Conservation (phyloP, 2,329 filamentous ascomycete genomes). For the Magnaporthiopsis incrustans region DNA sequence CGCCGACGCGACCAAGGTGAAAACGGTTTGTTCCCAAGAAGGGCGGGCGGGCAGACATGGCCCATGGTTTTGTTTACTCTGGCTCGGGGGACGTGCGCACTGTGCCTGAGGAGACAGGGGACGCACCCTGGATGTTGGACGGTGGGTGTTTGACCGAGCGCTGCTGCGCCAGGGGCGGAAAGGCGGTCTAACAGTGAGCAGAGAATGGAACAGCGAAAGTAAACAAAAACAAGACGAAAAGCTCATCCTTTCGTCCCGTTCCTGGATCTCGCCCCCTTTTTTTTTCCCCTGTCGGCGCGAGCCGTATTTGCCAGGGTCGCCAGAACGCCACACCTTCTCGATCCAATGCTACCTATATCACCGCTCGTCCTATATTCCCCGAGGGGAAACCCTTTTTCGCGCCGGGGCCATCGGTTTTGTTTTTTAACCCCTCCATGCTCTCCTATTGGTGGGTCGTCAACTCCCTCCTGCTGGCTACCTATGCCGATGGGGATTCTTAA, state of each 20-base stretch:
- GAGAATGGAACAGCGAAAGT: not conserved
- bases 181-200: not conserved
- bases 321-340: not conserved
- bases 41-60: too few species aligned
- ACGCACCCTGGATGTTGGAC: not conserved
- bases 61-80: not conserved
- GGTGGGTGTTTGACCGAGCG: too few species aligned
- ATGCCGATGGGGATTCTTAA: too few species aligned
- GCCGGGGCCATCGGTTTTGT: not conserved
- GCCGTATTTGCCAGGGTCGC: not conserved
- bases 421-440: too few species aligned
- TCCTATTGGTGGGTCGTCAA: not conserved
- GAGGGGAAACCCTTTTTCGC: not conserved
- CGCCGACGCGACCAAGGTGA: not conserved
- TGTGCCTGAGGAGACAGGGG: not conserved
- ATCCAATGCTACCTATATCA: not conserved
- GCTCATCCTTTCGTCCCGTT: not conserved
- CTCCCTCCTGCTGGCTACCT: not conserved
- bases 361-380: not conserved
- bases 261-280: not conserved
- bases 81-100: not conserved
- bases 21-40: not conserved
- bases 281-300: not conserved
- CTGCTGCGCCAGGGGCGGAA: not conserved
- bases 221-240: not conserved